These are phyloP conservation scores for Retiboletus fuscus DNA, from an alignment of 1,284 basidiomycete genomes.

Conservation along the genomic window DNA sequence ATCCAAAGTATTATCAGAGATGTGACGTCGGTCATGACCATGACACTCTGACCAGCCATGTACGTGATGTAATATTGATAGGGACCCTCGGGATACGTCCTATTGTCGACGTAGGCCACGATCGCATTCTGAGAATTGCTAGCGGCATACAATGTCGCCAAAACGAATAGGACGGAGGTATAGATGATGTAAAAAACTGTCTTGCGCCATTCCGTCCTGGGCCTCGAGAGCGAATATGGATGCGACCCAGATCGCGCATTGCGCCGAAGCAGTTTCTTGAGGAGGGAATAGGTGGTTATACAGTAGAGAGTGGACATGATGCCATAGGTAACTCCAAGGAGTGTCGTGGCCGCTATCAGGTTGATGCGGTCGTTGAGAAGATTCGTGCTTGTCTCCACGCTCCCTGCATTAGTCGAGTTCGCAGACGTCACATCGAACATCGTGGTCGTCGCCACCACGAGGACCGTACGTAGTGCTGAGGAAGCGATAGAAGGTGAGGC, in stretches of 20 bases:
- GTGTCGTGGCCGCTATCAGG: constrained; percentile 42
- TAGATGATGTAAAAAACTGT: constrained; percentile 45
- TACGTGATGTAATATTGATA: constrained; percentile 38
- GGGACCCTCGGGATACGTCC: constrained; percentile 50
- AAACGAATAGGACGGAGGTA: constrained; percentile 45
- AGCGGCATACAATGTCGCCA: constrained; percentile 47
- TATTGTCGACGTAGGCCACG: constrained; percentile 51
- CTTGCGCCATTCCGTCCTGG: constrained; percentile 28
- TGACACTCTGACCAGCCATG: constrained; percentile 40
- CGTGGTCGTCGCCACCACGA: constrained; percentile 21
- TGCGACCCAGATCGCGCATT: constrained; percentile 20
- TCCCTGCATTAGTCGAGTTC: constrained; percentile 20
- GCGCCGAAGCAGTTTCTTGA: constrained; percentile 37
- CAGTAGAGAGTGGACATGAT: constrained; percentile 40
- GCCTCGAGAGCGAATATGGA: constrained; percentile 19
- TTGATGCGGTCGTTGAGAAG: constrained; percentile 41
- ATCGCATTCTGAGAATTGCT: constrained; percentile 44
- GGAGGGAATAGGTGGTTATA: constrained; percentile 35
- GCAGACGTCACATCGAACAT: constrained; percentile 24
- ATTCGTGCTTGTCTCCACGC: constrained; percentile 15
- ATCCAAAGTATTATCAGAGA: constrained; percentile 48
- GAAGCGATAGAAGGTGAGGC: constrained; percentile 18
- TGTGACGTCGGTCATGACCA: constrained; percentile 43
- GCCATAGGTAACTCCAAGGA: constrained; percentile 41
- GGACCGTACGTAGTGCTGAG: constrained; percentile 14